A percentile compares a stretch with the other conserved stretches of the same genome.
Conservation (phyloP, 163 green algal genomes). For the Scenedesmus sp. region DNA sequence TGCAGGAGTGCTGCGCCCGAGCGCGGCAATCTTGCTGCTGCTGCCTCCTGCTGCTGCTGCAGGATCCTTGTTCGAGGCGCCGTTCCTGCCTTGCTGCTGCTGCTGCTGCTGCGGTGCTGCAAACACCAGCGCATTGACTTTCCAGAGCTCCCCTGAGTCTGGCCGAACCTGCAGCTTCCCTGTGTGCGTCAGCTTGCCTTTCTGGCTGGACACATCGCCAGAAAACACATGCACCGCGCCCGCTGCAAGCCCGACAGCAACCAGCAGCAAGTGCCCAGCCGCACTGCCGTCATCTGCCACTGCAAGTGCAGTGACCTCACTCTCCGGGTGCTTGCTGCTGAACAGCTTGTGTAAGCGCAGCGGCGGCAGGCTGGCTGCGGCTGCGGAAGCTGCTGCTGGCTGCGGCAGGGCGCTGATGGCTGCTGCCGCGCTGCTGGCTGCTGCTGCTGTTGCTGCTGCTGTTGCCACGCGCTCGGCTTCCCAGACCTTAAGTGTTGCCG, state of each 20-base stretch:
- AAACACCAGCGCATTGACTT: constrained; percentile 38
- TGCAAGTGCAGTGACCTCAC: constrained; percentile 65
- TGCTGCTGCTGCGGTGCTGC: neutral
- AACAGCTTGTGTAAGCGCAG: constrained; percentile 59
- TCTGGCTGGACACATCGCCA: constrained; percentile 14
- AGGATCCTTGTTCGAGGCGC: neutral
- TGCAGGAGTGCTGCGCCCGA: neutral
- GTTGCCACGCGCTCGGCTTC: constrained; percentile 50
- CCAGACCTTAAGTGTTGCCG: constrained; percentile 77
- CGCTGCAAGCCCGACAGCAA: constrained; percentile 70
- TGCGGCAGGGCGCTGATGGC: neutral
- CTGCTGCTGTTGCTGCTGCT: constrained; percentile 24
- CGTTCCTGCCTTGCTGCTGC: neutral
- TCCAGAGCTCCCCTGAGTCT: constrained; percentile 28
- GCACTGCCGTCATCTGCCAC: constrained; percentile 50
- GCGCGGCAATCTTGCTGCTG: neutral
- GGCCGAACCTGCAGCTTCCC: constrained; percentile 34
- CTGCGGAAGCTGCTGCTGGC: constrained; percentile 14
- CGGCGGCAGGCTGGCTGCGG: neutral
- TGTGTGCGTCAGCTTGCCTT: constrained; percentile 43
- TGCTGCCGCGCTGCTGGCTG: constrained; percentile 25
- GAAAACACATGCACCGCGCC: constrained; percentile 71
- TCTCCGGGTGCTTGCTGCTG: constrained; percentile 65
- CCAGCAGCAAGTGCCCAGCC: constrained; percentile 21
- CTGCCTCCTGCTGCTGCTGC: constrained; percentile 5